These are phyloP conservation scores for Mortierella alpina DNA, from an alignment of 192 early-diverging fungal genomes.

Conservation along the genomic window DNA sequence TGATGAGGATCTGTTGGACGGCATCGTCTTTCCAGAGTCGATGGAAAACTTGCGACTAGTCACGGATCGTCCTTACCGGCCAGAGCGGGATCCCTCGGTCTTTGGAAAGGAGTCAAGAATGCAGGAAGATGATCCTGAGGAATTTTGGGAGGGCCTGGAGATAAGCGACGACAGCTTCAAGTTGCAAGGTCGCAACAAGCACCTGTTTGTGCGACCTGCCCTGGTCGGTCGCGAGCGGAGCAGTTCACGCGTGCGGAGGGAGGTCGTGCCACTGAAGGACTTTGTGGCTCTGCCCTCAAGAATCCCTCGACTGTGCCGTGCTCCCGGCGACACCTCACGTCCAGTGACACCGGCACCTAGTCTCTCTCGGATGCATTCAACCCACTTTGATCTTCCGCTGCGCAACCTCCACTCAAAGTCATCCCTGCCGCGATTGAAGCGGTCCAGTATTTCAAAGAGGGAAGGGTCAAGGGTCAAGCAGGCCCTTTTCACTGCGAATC, in stretches of 20 bases:
- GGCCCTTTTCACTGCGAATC: too few species aligned
- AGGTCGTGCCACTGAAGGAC: conserved; percentile 40
- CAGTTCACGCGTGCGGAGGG: conserved; percentile 29
- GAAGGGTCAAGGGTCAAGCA: conserved; percentile 1
- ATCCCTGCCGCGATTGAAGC: conserved; percentile 36
- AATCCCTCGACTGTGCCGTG: conserved; percentile 32
- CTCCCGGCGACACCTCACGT: conserved; percentile 23
- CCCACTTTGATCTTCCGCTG: conserved; percentile 24
- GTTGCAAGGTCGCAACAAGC: conserved; percentile 23
- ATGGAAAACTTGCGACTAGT: conserved; percentile 27
- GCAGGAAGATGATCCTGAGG: conserved; percentile 38
- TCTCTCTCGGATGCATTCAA: conserved; percentile 29
- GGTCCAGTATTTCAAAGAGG: conserved; percentile 8
- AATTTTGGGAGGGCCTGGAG: conserved; percentile 44
- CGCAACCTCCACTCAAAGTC: conserved; percentile 29
- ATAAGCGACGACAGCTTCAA: conserved; percentile 18
- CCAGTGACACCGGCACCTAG: conserved; percentile 27
- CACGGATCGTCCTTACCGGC: conserved; percentile 16
- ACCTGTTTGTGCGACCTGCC: conserved; percentile 14
- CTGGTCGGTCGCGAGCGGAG: conserved; percentile 29
- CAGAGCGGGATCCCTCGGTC: conserved; percentile 19
- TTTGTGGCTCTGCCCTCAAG: conserved; percentile 41
- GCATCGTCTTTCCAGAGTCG: conserved; percentile 26
- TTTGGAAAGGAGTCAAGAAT: conserved; percentile 27
- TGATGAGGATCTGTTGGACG: conserved; percentile 26